A percentile compares a stretch with the other conserved stretches of the same genome.
Conservation (phyloP, 2,329 filamentous ascomycete genomes). For the Microsporum audouinii region DNA sequence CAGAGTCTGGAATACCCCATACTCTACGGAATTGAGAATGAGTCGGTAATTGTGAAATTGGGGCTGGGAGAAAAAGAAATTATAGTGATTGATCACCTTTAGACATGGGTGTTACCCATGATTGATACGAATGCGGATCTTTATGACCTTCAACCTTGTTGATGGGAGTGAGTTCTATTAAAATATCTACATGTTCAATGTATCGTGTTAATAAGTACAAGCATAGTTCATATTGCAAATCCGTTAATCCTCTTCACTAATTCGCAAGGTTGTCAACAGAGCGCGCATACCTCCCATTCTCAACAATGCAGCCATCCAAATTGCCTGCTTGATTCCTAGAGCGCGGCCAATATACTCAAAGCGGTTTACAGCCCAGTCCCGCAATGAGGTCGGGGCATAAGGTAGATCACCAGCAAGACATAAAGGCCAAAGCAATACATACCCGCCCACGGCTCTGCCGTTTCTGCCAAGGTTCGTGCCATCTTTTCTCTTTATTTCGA, state of each 20-base stretch:
- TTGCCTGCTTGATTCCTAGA: conserved; percentile 30
- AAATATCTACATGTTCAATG: neutral
- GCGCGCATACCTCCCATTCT: neutral
- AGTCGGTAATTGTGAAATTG: neutral
- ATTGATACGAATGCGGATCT: too few species aligned
- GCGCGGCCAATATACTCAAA: conserved; percentile 25
- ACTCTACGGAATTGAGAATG: neutral
- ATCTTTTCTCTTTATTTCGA: conserved; percentile 13
- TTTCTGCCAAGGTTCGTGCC: conserved; percentile 9
- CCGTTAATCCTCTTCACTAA: neutral
- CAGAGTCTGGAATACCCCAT: neutral
- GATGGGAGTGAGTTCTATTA: neutral
- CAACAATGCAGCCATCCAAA: conserved; percentile 26
- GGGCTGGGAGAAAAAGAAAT: neutral
- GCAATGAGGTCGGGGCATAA: conserved; percentile 18
- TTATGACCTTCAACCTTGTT: neutral
- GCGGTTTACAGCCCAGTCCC: conserved; percentile 25
- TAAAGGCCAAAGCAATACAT: conserved; percentile 29
- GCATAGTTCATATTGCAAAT: neutral
- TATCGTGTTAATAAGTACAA: neutral
- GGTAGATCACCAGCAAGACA: conserved; percentile 28
- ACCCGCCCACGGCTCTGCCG: conserved; percentile 25
- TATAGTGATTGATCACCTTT: neutral
- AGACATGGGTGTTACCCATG: neutral
- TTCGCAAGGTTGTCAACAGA: neutral